phyloP scores from a whole-genome alignment of 179 eudicot species.

The Actinidia chinensis region DNA sequence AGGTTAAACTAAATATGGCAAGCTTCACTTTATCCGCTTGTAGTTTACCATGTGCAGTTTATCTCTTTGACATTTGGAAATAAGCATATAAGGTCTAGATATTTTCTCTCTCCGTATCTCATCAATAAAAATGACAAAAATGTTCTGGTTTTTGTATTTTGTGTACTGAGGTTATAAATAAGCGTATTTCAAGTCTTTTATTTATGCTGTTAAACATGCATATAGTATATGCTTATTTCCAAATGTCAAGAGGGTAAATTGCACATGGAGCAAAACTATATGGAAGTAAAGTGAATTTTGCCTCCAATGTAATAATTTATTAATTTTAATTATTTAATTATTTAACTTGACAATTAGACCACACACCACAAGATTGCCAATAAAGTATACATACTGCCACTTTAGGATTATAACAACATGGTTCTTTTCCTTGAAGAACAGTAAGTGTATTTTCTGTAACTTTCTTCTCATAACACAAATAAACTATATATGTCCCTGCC shows the following conservation, averaged over 20 bases:
- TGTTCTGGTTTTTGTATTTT: no score
- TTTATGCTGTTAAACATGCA: neutral
- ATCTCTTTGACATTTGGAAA: no score
- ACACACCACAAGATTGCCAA: neutral
- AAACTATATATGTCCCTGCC: neutral
- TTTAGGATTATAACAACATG: neutral
- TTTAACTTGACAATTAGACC: neutral
- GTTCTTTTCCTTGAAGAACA: neutral
- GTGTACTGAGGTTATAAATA: no score
- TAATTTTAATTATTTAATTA: neutral
- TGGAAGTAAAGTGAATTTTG: neutral
- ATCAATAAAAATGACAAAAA: no score
- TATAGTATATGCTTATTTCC: neutral
- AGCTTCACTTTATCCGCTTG: no score
- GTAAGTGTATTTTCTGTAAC: neutral
- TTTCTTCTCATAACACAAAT: neutral
- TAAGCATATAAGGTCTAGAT: no score
- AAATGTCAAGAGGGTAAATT: neutral
- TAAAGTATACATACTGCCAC: neutral
- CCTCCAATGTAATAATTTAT: no score
- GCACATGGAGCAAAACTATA: neutral
- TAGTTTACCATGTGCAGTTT: no score
- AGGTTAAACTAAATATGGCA: no score
- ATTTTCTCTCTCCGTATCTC: no score
- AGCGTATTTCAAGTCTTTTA: neutral